These are phyloP conservation scores for Rhodotorula sphaerocarpa DNA, from an alignment of 768 basidiomycete genomes.

Conservation along the genomic window DNA sequence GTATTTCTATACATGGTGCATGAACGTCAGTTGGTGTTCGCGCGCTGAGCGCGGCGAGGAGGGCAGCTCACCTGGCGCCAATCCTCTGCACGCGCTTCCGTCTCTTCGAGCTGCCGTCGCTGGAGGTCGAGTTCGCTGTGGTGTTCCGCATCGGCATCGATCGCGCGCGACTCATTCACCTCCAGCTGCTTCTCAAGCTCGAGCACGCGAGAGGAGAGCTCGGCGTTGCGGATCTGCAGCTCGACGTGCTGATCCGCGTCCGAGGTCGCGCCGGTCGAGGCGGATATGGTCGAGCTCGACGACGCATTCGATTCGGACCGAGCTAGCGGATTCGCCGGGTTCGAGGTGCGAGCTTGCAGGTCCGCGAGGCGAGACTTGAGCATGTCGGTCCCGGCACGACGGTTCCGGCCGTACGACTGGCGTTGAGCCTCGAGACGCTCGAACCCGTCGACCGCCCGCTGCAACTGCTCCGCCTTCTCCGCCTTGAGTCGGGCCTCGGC, in stretches of 20 bases:
- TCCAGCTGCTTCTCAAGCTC: conserved; percentile 3
- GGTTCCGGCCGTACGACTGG: conserved; percentile 9
- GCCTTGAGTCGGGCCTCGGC: neutral
- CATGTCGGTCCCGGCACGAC: conserved; percentile 17
- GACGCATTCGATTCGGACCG: neutral
- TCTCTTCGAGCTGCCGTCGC: neutral
- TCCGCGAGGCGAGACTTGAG: conserved; percentile 25
- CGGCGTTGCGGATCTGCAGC: conserved; percentile 15
- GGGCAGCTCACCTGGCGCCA: conserved; percentile 9
- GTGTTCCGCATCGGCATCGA: neutral
- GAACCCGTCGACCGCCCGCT: conserved; percentile 5
- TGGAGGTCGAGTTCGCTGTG: neutral
- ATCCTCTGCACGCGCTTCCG: neutral
- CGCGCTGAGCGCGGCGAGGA: neutral
- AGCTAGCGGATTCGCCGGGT: neutral
- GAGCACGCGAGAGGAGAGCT: neutral
- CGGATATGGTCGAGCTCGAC: neutral
- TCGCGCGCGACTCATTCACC: neutral
- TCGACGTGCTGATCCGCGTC: neutral
- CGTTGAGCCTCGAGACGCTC: conserved; percentile 14
- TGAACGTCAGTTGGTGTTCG: neutral
- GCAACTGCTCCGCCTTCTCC: conserved; percentile 3
- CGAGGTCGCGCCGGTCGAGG: neutral
- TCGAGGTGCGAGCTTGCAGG: conserved; percentile 7
- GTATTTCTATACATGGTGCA: conserved; percentile 13